Evolutionary conservation across 2,329 filamentous ascomycete genomes (phyloP), one percentile per base, ranked within the genome.

Genomic region (Scytalidium lignicola): DNA sequence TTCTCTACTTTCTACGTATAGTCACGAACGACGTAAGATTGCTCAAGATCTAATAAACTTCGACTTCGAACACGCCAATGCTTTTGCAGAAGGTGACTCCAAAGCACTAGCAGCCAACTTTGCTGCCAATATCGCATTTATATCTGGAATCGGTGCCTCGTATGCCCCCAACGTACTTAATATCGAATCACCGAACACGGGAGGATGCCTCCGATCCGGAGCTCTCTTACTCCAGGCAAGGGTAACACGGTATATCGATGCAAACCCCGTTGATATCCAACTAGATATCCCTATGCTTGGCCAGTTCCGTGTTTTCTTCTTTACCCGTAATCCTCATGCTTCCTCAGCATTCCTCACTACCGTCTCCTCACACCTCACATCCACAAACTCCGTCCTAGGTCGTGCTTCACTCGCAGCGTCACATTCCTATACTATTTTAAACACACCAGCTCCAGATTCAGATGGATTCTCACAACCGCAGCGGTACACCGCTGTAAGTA

Each of bases 251-350:
- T 90, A 85, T 62, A 78, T 90, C 46, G 87, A 91, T 65, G 83
- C 86, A 3, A 91, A 90, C 58, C 86, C 86, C 0, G 80, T 91
- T 40, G 83, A 90, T 57, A 71, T 90, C 22, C 85, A 91, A 62
- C 79, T 89, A 5, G 87, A 90, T 60, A 87, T 90, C 41, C 87
- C 87, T 1, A 79, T 89, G 66, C 71, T 90, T 5, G 83, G 86
- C 21, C 87, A 91, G 61, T 91, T 90, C 70, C 78, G 85, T 44
- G 78, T 90, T 42, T 90, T 87, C 64, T 75, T 90, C 52, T 77
- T 91, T 52, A 78, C 82, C 52, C 80, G 79, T 60, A 75, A 88
- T 58, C 72, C 88, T 2, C 71, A 74, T 48, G 65, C 73, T 26
- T 74, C 76, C 3, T 70, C 70, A 47, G 68, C 70, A 1, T 88